Base-by-base conservation (phyloP, 2,329 filamentous ascomycete genomes). In the Chaetomiaceae sp. region DNA sequence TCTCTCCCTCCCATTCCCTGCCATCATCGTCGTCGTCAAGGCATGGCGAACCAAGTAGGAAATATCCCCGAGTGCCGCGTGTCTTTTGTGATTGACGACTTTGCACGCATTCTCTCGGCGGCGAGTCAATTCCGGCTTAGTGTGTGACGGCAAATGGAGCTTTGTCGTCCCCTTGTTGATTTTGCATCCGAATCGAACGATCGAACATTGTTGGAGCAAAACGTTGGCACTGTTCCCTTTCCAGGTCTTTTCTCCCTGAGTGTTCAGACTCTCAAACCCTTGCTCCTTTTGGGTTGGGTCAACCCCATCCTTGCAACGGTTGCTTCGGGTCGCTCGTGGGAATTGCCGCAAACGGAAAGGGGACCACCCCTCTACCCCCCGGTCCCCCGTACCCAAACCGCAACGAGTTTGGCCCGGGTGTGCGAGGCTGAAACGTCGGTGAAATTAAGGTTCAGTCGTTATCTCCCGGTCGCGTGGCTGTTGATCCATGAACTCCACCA, bases 361-460 rank as follows among this genome's bases (percentile, higher is more conserved):
- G 34, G 44, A 42, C 10, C 35, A 37, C 16, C 8, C 30, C 7
- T 27, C 6, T n/a, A n/a, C 25, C 25, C 25, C 25, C 25, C 25
- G 12, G 12, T 6, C 25, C 25, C 25, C 25, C 34, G 25, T 9
- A 31, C 35, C 51, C 49, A 58, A 53, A 21, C 51, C 49, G 37
- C 44, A 53, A 49, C 31, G 46, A 47, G 53, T 50, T 56, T 53
- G 49, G 47, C 16, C 37, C 44, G 34, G 52, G 49, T 56, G 38
- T 42, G 46, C 53, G 54, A 57, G 60, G 62, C 59, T 63, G 63
- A 65, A 64, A 66, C 59, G 57, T 52, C 42, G 58, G 37, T 61
- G 50, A 60, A 62, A 62, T 62, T 61, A 62, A 61, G 53, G 59
- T 58, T 63, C 59, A 62, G 48, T 64, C 58, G 56, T 62, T 60